Conservation (phyloP, 805 yeast genomes). For the Kazachstania martiniae region DNA sequence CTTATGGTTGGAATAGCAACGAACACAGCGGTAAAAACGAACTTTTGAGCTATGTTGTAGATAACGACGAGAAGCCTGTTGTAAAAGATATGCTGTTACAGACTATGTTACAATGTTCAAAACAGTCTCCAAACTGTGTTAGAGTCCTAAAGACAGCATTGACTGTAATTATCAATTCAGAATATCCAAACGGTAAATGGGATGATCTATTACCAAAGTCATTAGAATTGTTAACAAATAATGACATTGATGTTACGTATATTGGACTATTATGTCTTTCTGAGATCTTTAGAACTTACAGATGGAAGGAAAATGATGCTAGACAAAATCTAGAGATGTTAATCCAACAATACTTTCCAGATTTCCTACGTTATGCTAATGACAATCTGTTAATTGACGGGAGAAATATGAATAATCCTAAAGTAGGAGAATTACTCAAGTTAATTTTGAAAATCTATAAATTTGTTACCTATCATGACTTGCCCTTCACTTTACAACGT, state of each 20-base stretch:
- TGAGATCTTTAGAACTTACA: slow-evolving; percentile 58
- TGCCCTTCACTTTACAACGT: slow-evolving; percentile 56
- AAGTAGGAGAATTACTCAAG: slow-evolving; percentile 63
- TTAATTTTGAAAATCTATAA: slow-evolving; percentile 67
- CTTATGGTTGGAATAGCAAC: slow-evolving; percentile 45
- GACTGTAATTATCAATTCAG: slow-evolving; percentile 38
- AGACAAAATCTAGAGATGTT: slow-evolving; percentile 45
- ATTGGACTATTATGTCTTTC: slow-evolving; percentile 63
- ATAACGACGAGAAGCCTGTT: slow-evolving; percentile 61
- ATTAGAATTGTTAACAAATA: slow-evolving; percentile 33
- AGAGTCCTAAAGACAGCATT: slow-evolving; percentile 42
- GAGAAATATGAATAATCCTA: slow-evolving; percentile 22
- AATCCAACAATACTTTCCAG: slow-evolving; percentile 50
- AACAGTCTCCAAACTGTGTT: slow-evolving; percentile 30
- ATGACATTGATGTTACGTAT: slow-evolving; percentile 36
- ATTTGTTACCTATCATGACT: slow-evolving; percentile 59
- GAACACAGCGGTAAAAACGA: slow-evolving; percentile 17
- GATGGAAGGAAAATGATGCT: slow-evolving; percentile 55
- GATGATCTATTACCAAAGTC: slow-evolving; percentile 40
- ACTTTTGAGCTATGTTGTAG: slow-evolving; percentile 31
- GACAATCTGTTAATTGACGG: slow-evolving; percentile 34
- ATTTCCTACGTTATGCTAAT: slow-evolving; percentile 54
- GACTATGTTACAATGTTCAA: slow-evolving; percentile 42
- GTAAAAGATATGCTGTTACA: slow-evolving; percentile 60
- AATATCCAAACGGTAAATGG: slow-evolving; percentile 43